Conservation (phyloP, 331 rosid species). For the Pyrus hybrid region DNA sequence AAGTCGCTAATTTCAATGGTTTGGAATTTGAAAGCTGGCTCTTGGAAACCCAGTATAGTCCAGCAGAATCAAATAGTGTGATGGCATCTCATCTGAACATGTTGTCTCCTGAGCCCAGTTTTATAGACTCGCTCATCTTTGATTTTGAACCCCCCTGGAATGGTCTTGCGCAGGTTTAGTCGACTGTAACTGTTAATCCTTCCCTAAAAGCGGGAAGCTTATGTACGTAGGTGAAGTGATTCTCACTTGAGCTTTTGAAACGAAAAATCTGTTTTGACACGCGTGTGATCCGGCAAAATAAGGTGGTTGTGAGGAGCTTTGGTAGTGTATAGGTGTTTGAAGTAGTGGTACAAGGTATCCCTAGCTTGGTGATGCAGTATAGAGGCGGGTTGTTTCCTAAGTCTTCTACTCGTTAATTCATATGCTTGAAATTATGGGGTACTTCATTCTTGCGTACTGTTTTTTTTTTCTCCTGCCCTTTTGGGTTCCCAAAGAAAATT, state of each 20-base stretch:
- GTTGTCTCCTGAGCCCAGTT: constrained; percentile 30
- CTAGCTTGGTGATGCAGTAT: constrained; percentile 14
- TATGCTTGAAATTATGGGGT: background rate
- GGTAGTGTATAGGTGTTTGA: constrained; percentile 7
- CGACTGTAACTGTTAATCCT: constrained; percentile 7
- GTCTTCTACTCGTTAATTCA: background rate
- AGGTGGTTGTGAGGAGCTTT: background rate
- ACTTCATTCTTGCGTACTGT: background rate
- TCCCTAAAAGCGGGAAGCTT: background rate
- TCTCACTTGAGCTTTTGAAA: constrained; percentile 3
- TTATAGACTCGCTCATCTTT: constrained; percentile 23
- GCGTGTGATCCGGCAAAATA: background rate
- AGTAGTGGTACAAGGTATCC: constrained; percentile 6
- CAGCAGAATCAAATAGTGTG: constrained; percentile 16
- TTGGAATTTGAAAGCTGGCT: constrained; percentile 37
- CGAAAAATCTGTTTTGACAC: constrained; percentile 6
- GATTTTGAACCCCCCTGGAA: constrained; percentile 42
- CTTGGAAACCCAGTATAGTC: constrained; percentile 16
- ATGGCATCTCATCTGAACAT: constrained; percentile 24
- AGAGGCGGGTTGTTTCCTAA: constrained; percentile 5
- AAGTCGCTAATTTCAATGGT: background rate
- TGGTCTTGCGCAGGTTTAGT: constrained; percentile 19
- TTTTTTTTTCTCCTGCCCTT: too few species aligned
- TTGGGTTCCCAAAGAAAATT: background rate
- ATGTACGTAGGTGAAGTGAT: background rate